phyloP scores from a whole-genome alignment of 768 basidiomycete genomes.

The Mycena kentingensis region DNA sequence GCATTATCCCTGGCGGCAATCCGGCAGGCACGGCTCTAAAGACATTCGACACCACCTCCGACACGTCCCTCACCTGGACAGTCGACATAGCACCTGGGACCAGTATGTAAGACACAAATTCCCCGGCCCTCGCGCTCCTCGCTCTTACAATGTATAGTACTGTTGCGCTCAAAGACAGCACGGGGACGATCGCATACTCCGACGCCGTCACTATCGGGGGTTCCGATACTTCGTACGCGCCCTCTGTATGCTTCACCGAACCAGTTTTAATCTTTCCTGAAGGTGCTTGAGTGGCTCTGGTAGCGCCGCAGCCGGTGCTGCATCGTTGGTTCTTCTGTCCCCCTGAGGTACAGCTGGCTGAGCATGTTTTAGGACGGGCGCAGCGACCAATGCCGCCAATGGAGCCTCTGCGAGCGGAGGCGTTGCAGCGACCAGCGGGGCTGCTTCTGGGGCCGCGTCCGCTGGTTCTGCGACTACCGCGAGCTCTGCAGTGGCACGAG shows the following conservation, averaged over 20 bases:
- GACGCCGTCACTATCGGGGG: constrained; percentile 50
- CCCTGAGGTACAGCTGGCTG: too few relatives aligned
- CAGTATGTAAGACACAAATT: constrained; percentile 53
- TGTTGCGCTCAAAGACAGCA: constrained; percentile 57
- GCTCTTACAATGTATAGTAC: constrained; percentile 40
- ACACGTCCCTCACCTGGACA: constrained; percentile 52
- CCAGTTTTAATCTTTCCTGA: background rate
- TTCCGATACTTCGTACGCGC: constrained; percentile 36
- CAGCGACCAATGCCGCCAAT: too few relatives aligned
- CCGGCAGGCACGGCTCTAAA: constrained; percentile 55
- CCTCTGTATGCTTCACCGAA: background rate
- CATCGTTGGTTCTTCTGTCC: too few relatives aligned
- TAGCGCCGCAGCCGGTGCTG: background rate
- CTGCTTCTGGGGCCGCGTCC: too few relatives aligned
- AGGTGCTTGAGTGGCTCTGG: background rate
- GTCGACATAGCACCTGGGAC: constrained; percentile 50
- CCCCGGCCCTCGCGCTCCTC: background rate
- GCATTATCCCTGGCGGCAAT: constrained; percentile 49
- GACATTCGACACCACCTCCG: constrained; percentile 49
- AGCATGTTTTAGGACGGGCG: too few relatives aligned
- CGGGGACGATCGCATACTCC: constrained; percentile 55
- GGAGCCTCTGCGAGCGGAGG: too few relatives aligned
- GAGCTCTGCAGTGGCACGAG: background rate
- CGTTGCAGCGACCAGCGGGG: background rate
- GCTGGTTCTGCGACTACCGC: background rate